Base-by-base conservation (phyloP, 2,329 filamentous ascomycete species). In the Microcera coccophila region DNA sequence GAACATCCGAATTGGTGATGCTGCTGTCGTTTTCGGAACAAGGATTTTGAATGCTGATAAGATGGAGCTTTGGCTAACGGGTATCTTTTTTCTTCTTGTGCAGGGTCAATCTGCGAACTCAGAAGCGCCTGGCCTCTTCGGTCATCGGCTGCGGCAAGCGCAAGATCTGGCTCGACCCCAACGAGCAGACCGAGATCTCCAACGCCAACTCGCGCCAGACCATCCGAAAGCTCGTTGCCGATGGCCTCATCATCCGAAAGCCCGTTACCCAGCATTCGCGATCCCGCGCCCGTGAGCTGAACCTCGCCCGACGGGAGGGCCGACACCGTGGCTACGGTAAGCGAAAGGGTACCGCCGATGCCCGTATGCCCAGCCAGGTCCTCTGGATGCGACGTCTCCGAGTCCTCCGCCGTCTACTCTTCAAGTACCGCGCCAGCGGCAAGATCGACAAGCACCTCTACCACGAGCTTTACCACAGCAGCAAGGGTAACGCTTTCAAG, bases 401-500 rank as follows among this genome's bases (percentile, higher is more conserved):
- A 78, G 91, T 98, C 72, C 90, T 98, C 77, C 91, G 93, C 72
- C 93, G 93, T 73, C 87, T 98, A 53, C 82, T 98, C 63, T 93
- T 96, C 81, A 97, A 97, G 84, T 98, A 98, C 84, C 93, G 93
- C 76, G 91, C 91, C 74, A 87, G 87, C 68, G 94, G 94, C 76
- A 98, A 98, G 87, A 98, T 98, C 73, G 93, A 98, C 81, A 98
- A 98, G 86, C 93, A 98, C 83, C 90, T 98, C 54, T 98, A 98
- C 85, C 93, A 98, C 84, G 90, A 97, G 81, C 89, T 98, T 62
- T 98, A 98, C 84, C 93, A 96, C 77, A 81, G 95, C 72, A 93
- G 87, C 85, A 98, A 98, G 90, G 94, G 93, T 94, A 98, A 98
- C 86, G 91, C 93, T 74, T 98, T 98, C 87, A 98, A 98, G 90